Evolutionary conservation across 1,139 yeast species (phyloP).

Genomic region (Zygosaccharomyces sapae): DNA sequence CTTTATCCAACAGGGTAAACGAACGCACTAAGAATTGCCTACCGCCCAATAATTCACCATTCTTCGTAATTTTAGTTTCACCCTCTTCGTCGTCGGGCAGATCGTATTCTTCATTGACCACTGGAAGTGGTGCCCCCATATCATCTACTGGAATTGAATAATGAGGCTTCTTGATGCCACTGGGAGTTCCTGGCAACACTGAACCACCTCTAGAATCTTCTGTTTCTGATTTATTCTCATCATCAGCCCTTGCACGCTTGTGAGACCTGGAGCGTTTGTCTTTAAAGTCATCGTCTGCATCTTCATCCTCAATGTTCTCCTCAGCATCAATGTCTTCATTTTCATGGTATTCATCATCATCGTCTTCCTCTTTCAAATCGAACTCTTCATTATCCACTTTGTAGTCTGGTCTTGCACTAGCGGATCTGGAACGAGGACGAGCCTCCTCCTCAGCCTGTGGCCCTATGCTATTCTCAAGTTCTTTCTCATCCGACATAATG

Average conservation of each 20-base stretch:
- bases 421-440: slow-evolving; percentile 21
- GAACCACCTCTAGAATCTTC: slow-evolving; percentile 28
- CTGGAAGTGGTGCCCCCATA: slow-evolving; percentile 46
- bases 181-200: slow-evolving; percentile 12
- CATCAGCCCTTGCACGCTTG: slow-evolving; percentile 20
- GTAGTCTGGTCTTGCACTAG: slow-evolving; percentile 26
- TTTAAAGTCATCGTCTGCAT: slow-evolving; percentile 9
- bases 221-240: slow-evolving; percentile 19
- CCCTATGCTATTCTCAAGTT: slow-evolving; percentile 2
- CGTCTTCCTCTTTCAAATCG: slow-evolving; percentile 28
- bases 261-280: slow-evolving; percentile 38
- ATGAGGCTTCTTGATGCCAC: slow-evolving; percentile 20
- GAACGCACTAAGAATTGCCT: slow-evolving; percentile 77
- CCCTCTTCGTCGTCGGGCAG: slow-evolving; percentile 80
- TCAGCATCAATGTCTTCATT: slow-evolving; percentile 28
- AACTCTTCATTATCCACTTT: slow-evolving; percentile 31
- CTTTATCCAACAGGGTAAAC: slow-evolving; percentile 72
- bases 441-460: slow-evolving; percentile 4
- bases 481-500: slow-evolving; percentile 4
- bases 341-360: slow-evolving; percentile 28
- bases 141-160: slow-evolving; percentile 37
- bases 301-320: slow-evolving; percentile 12
- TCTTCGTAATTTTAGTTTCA: slow-evolving; percentile 61
- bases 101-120: slow-evolving; percentile 72
- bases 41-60: slow-evolving; percentile 71